Evolutionary conservation across 169 alveolate species (phyloP).

Genomic region (Blepharisma undulans): DNA sequence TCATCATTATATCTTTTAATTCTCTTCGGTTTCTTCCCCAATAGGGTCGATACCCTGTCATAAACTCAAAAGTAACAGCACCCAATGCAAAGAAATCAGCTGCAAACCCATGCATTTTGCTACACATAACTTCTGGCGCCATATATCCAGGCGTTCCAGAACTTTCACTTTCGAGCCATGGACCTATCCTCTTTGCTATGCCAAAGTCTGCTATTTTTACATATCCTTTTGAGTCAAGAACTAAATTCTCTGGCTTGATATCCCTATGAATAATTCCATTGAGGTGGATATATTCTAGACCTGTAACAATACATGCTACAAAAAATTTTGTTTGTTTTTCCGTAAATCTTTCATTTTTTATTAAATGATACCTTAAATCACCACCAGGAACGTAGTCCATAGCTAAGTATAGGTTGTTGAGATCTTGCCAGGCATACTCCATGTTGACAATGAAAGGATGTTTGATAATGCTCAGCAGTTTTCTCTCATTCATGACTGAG

Average conservation of each 20-base stretch:
- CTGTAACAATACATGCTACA: constrained; percentile 65
- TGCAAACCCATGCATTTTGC: constrained; percentile 64
- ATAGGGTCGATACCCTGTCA: constrained; percentile 76
- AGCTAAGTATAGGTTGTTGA: constrained; percentile 80
- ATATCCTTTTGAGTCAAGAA: constrained; percentile 47
- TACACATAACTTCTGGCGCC: constrained; percentile 91
- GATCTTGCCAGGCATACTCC: constrained; percentile 84
- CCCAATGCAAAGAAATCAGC: constrained; percentile 73
- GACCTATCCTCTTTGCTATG: constrained; percentile 58
- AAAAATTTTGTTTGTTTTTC: constrained; percentile 83
- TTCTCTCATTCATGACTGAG: constrained; percentile 71
- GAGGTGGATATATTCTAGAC: constrained; percentile 53
- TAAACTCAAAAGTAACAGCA: constrained; percentile 66
- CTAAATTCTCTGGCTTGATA: constrained; percentile 65
- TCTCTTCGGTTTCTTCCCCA: constrained; percentile 75
- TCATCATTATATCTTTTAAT: constrained; percentile 58
- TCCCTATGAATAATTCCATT: constrained; percentile 71
- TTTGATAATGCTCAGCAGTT: constrained; percentile 28
- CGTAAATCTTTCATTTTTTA: constrained; percentile 69
- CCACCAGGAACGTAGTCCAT: constrained; percentile 86
- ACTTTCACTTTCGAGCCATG: constrained; percentile 66
- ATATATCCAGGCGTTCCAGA: constrained; percentile 92
- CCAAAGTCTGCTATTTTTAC: constrained; percentile 66
- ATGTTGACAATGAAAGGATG: constrained; percentile 77
- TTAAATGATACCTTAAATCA: constrained; percentile 82